A percentile compares a stretch with the other conserved stretches of the same genome.
Evolutionary conservation across 345 rosid species (phyloP).

Genomic region (Rhodomyrtus tomentosa): DNA sequence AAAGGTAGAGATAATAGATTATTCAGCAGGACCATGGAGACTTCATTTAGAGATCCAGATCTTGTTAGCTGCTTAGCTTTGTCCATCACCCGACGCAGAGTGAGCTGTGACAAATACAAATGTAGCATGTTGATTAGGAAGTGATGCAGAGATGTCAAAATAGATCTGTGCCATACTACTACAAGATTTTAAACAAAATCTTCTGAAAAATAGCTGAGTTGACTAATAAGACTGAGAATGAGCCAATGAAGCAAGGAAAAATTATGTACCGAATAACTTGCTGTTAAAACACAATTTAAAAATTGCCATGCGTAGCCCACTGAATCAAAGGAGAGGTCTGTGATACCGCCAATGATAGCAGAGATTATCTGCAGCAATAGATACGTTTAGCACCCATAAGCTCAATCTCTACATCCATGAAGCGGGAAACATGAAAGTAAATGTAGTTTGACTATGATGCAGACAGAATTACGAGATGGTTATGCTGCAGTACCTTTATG

Average conservation of each 20-base stretch:
- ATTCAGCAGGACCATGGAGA: conserved; percentile 91
- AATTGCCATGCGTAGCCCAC: conserved; percentile 78
- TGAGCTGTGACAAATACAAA: conserved; percentile 41
- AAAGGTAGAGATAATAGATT: conserved; percentile 77
- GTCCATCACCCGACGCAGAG: conserved; percentile 72
- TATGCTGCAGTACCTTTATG: neutral
- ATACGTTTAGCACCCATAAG: neutral
- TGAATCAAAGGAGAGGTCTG: conserved; percentile 75
- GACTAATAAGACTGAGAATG: neutral
- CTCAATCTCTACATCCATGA: neutral
- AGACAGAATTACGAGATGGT: neutral
- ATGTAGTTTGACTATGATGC: neutral
- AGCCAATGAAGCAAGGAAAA: neutral
- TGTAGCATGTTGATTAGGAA: neutral
- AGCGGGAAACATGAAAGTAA: neutral
- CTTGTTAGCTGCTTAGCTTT: conserved; percentile 71
- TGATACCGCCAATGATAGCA: conserved; percentile 70
- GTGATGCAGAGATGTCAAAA: neutral
- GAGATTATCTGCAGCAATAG: conserved; percentile 61
- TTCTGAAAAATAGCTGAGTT: neutral
- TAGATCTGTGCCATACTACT: neutral
- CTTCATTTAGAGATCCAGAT: conserved; percentile 67
- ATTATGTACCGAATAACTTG: conserved; percentile 69
- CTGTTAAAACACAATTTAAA: conserved; percentile 71
- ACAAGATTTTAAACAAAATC: neutral